phyloP scores from a whole-genome alignment of 805 yeast species.

The Wickerhamiella australiensis region DNA sequence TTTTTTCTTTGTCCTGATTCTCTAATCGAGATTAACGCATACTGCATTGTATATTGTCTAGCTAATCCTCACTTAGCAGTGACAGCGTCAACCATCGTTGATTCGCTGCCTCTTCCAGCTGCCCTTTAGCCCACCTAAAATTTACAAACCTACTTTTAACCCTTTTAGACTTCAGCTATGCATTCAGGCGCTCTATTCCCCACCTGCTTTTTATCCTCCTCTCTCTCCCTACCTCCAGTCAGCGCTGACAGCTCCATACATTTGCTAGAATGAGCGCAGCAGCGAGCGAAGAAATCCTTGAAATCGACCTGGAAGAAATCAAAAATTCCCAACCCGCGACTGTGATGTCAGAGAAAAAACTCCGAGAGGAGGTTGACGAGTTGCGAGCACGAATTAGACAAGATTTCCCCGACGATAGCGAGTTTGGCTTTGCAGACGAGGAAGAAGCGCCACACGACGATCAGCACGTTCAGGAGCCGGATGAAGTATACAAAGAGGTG shows the following conservation, averaged over 20 bases:
- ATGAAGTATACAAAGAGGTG: not conserved
- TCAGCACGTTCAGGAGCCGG: not conserved
- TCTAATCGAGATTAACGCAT: too few relatives aligned
- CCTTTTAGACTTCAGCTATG: too few relatives aligned
- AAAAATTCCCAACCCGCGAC: not conserved
- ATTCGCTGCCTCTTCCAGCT: too few relatives aligned
- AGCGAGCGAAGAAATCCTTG: constrained; percentile 1
- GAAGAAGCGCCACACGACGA: not conserved
- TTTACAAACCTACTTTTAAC: too few relatives aligned
- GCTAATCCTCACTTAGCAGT: too few relatives aligned
- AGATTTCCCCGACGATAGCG: constrained; percentile 4
- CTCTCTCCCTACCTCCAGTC: not conserved
- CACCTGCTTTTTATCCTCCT: too few relatives aligned
- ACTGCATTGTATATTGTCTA: too few relatives aligned
- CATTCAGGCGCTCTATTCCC: too few relatives aligned
- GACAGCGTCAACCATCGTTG: too few relatives aligned
- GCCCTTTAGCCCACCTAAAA: too few relatives aligned
- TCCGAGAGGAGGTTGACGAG: constrained; percentile 9
- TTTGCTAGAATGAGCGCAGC: not conserved
- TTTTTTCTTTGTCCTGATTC: too few relatives aligned
- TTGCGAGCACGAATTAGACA: not conserved
- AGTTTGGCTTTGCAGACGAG: constrained; percentile 1
- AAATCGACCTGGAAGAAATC: constrained; percentile 1
- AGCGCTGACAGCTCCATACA: not conserved
- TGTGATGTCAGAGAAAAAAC: not conserved